Evolutionary conservation across 2,329 filamentous ascomycete genomes (phyloP).

Genomic region (Penicillium sp.): DNA sequence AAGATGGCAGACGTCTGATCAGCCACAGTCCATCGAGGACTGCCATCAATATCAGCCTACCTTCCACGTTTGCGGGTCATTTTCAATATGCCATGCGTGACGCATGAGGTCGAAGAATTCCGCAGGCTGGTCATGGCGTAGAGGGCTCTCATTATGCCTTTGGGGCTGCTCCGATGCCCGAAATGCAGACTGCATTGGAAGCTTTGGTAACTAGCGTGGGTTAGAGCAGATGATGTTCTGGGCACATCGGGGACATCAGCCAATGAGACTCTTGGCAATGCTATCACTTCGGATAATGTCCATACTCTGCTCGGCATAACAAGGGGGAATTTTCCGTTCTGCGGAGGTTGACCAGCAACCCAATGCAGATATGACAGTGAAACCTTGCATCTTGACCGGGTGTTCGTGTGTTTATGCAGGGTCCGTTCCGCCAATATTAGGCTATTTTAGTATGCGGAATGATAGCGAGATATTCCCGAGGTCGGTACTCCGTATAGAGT

Average conservation of each 20-base stretch:
- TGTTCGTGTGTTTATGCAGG: neutral
- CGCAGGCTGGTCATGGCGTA: neutral
- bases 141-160: neutral
- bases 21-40: neutral
- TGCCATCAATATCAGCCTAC: neutral
- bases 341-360: neutral
- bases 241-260: neutral
- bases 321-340: neutral
- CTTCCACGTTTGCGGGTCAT: neutral
- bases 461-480: too few species aligned
- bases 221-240: neutral
- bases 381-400: too few species aligned
- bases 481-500: neutral
- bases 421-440: neutral
- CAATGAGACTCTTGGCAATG: neutral
- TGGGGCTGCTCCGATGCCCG: neutral
- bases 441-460: neutral
- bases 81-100: neutral
- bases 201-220: neutral
- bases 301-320: neutral
- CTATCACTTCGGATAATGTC: neutral
- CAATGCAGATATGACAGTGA: too few species aligned
- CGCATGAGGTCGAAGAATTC: neutral
- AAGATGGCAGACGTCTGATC: neutral
- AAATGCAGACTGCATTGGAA: neutral